Evolutionary conservation across 768 basidiomycete species (phyloP).

Genomic region (Pleurotus tuoliensis): DNA sequence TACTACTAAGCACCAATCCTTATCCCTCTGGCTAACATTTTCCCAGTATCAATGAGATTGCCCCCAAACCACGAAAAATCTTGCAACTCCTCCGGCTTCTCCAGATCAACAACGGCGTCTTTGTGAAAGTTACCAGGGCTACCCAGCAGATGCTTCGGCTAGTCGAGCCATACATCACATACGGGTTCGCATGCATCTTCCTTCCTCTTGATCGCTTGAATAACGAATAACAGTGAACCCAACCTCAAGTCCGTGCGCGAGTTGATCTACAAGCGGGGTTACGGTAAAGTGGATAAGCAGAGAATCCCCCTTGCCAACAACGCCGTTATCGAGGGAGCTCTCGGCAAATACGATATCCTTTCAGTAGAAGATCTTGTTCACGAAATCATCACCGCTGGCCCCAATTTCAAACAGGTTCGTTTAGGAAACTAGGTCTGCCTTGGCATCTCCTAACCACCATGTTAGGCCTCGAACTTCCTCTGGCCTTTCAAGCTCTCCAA

Average conservation of each 20-base stretch:
- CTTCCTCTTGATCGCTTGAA: neutral
- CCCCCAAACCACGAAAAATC: constrained; percentile 99
- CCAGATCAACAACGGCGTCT: constrained; percentile 99
- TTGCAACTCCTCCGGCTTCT: constrained; percentile 96
- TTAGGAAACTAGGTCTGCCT: neutral
- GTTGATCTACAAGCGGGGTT: constrained; percentile 98
- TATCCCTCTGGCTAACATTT: constrained; percentile 8
- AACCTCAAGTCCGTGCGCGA: constrained; percentile 97
- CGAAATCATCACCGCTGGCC: constrained; percentile 92
- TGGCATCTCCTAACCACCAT: neutral
- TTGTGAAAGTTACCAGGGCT: constrained; percentile 94
- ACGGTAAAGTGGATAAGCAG: constrained; percentile 97
- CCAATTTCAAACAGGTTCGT: constrained; percentile 97
- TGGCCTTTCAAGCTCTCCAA: constrained; percentile 99
- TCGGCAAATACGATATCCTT: constrained; percentile 94
- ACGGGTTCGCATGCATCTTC: constrained; percentile 59
- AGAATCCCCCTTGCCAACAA: constrained; percentile 95
- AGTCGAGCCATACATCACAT: constrained; percentile 95
- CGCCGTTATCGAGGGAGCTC: constrained; percentile 82
- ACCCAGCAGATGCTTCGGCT: constrained; percentile 98
- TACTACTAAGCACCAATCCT: constrained; percentile 12
- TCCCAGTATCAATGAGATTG: constrained; percentile 96
- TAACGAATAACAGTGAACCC: constrained; percentile 60
- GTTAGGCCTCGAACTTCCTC: constrained; percentile 87
- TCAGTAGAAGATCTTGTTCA: constrained; percentile 97